Evolutionary conservation across 768 basidiomycete genomes (phyloP).

Genomic region (Pleurotus pulmonarius): DNA sequence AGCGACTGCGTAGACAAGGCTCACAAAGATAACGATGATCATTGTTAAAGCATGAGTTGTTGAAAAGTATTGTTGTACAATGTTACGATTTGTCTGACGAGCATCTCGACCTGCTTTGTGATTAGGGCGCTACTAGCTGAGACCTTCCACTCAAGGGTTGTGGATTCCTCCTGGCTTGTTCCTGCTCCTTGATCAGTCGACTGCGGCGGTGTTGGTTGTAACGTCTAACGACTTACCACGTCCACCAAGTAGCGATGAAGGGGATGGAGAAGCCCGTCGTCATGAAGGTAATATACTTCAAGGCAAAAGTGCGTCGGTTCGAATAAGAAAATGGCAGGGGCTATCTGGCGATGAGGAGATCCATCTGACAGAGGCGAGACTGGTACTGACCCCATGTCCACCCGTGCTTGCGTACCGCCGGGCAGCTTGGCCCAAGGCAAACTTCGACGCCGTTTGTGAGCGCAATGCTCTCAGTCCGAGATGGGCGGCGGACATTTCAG

Average conservation of each 20-base stretch:
- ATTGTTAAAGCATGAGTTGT: too few relatives aligned
- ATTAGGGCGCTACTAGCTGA: too few relatives aligned
- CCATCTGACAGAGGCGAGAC: too few relatives aligned
- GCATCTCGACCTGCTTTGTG: too few relatives aligned
- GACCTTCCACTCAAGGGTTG: too few relatives aligned
- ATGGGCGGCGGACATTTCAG: background rate
- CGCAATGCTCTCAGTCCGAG: background rate
- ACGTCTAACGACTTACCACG: slow-evolving; percentile 6
- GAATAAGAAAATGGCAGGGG: slow-evolving; percentile 20
- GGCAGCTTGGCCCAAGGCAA: background rate
- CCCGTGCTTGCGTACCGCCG: slow-evolving; percentile 1
- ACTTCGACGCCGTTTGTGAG: background rate
- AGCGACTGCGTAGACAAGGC: too few relatives aligned
- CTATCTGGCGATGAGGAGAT: slow-evolving; percentile 9
- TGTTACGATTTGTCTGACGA: too few relatives aligned
- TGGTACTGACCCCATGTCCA: slow-evolving; percentile 5
- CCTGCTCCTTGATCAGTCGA: background rate
- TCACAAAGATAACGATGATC: too few relatives aligned
- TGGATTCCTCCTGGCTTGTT: slow-evolving; percentile 8
- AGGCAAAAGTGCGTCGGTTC: slow-evolving; percentile 18
- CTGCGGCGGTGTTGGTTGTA: background rate
- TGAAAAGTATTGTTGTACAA: too few relatives aligned
- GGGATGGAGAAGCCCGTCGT: slow-evolving; percentile 24
- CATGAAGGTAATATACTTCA: slow-evolving; percentile 20
- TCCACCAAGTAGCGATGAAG: slow-evolving; percentile 24